phyloP scores from a whole-genome alignment of 2,329 filamentous ascomycete genomes.

The Neonectria sp. region DNA sequence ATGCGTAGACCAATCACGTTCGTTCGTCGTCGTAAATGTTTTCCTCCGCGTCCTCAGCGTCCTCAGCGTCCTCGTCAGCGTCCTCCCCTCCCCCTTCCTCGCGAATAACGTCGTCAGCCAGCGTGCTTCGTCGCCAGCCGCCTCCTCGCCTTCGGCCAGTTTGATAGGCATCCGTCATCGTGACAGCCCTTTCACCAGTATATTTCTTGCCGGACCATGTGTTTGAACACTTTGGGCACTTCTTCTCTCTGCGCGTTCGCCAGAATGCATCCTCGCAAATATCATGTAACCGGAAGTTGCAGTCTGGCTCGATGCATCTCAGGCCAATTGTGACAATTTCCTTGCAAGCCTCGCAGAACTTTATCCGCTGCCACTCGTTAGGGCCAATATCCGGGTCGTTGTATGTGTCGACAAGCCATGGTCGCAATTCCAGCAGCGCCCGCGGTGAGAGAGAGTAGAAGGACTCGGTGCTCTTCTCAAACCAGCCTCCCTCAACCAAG shows the following conservation, averaged over 20 bases:
- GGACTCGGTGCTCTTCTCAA: constrained; percentile 79
- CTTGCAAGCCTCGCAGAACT: constrained; percentile 89
- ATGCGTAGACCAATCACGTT: constrained; percentile 9
- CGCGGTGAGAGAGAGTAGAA: constrained; percentile 85
- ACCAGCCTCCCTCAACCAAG: constrained; percentile 86
- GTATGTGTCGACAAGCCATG: constrained; percentile 90
- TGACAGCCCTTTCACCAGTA: constrained; percentile 72
- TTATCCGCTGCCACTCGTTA: constrained; percentile 81
- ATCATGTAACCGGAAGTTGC: constrained; percentile 81
- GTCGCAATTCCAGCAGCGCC: constrained; percentile 85
- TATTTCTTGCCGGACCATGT: constrained; percentile 66
- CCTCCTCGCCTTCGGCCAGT: constrained; percentile 56
- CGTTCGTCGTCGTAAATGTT: constrained; percentile 20
- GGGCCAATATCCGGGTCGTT: constrained; percentile 79
- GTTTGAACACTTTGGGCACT: constrained; percentile 74
- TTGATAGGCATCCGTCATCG: constrained; percentile 66
- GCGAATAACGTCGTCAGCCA: constrained; percentile 54
- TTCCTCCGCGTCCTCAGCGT: constrained; percentile 27
- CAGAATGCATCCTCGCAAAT: constrained; percentile 83
- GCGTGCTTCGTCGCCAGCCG: constrained; percentile 50
- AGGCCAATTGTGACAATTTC: constrained; percentile 90
- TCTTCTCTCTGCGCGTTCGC: constrained; percentile 72
- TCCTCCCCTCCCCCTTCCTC: constrained; percentile 47
- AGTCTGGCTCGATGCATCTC: constrained; percentile 79
- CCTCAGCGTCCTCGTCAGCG: constrained; percentile 44